These are phyloP conservation scores for Syzygium jambos DNA, from an alignment of 345 rosid species.

Conservation along the genomic window DNA sequence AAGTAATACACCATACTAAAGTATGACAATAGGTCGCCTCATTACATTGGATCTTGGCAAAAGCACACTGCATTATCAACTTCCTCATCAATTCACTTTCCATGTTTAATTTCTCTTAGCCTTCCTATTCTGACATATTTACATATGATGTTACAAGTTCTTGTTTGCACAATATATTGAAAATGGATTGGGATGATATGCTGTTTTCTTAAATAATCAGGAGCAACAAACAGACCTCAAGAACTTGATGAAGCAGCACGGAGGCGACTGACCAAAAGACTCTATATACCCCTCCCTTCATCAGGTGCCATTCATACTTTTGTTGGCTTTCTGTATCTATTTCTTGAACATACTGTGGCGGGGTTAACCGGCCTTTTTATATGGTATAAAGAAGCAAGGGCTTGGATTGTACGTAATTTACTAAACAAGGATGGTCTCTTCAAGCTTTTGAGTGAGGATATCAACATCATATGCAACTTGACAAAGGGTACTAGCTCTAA, in stretches of 20 bases:
- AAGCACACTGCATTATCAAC: background rate
- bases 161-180: background rate
- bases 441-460: conserved; percentile 64
- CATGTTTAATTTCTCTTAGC: background rate
- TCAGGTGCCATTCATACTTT: conserved; percentile 34
- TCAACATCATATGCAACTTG: conserved; percentile 62
- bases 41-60: background rate
- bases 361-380: conserved; percentile 10
- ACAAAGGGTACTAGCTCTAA: conserved; percentile 47
- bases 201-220: conserved; percentile 23
- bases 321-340: background rate
- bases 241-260: conserved; percentile 99
- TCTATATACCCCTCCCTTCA: conserved; percentile 92
- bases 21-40: background rate
- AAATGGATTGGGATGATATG: background rate
- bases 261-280: conserved; percentile 88
- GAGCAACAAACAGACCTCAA: conserved; percentile 98
- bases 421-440: conserved; percentile 85
- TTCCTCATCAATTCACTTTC: background rate
- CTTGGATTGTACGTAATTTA: conserved; percentile 81
- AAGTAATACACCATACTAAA: background rate
- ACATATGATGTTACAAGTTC: background rate
- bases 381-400: conserved; percentile 72
- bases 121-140: background rate
- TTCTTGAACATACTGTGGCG: background rate